Evolutionary conservation across 2,329 filamentous ascomycete species (phyloP), one percentile per base, ranked within the genome.

Genomic region (Cercospora sesami): DNA sequence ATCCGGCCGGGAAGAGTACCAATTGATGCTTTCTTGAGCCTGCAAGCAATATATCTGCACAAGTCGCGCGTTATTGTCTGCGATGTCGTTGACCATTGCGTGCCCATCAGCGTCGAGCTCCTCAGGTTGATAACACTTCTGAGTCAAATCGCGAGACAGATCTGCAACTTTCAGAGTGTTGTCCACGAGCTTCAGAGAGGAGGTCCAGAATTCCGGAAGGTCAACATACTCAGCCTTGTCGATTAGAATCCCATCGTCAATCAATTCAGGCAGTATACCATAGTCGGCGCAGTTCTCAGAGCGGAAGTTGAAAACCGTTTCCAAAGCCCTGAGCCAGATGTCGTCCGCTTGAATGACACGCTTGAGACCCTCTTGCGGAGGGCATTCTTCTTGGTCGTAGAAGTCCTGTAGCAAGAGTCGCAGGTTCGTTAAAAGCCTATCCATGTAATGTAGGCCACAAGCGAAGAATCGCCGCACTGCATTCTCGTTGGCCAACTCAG

Each of bases 191-290:
- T 80, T 80, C 65, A 80, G 76, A 1, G 86, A 88, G 16, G 92
- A 93, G 0, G 94, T 97, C 95, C 95, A 99, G 55, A 94, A 91
- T 68, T 92, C 89, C 0, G 90, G 87, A 8, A 97, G 83, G 10
- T 85, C 87, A 21, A 89, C 85, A 53, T 75, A 79, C 75, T 93
- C 94, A 55, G 87, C 86, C 16, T 85, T 81, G 23, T 78, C 76
- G 16, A 76, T 77, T 5, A 84, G 74, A 16, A 84, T 73, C 55
- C 82, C 81, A 58, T 83, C 80, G 9, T 75, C 71, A 33, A 95
- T 79, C 62, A 86, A 81, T 71, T 93, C 91, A 16, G 86, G 81
- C 18, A 86, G 84, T 4, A 97, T 84, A 2, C 92, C 93, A 77
- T 97, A 98, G 3, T 87, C 80, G 2, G 83, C 80, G 12, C 90